Evolutionary conservation across 768 basidiomycete species (phyloP), one percentile per base, ranked within the genome.

Genomic region (Chalciporus piperatus): DNA sequence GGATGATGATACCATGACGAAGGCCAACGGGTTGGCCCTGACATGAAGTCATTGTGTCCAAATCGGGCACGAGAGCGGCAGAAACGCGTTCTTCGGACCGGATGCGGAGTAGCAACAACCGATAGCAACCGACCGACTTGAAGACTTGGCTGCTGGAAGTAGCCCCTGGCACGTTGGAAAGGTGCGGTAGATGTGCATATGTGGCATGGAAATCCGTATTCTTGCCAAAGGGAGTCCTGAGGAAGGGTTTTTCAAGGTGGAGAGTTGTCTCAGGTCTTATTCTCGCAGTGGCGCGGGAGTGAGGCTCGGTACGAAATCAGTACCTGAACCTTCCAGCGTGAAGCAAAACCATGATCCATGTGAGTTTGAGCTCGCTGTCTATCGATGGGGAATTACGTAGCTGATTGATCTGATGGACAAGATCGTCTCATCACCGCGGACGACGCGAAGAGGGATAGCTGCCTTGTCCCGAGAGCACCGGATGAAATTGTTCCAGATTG

Each of bases 391-490:
- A 33, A 33, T 13, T 33, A 14, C 2, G 14, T 33, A 33, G 33
- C 33, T 33, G 33, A 33, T 33, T 33, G 6, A 13, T 33, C 33
- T 33, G 33, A 14, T 33, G 33, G 33, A 33, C 33, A 33, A 14
- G 11, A 33, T 16, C 11, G 33, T 12, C 33, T 41, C 42, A 58
- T 59, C 48, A 32, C 58, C 62, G 55, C 59, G 62, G 22, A 22
- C 22, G 22, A 22, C 22, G 59, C 55, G 52, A 57, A 63, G 48
- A 41, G 37, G n/a, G n/a, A n/a, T n/a, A n/a, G n/a, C n/a, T n/a
- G n/a, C n/a, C n/a, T 47, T 30, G 48, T 41, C 32, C 35, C 27
- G 17, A 40, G 17, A 14, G 9, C 40, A 12, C 19, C 11, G 40
- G 40, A 41, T 20, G n/a, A 17, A 17, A 17, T 48, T 22, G 33